Evolutionary conservation across 768 basidiomycete genomes (phyloP), one percentile per base, ranked within the genome.

Genomic region (Gymnopilus junonius): DNA sequence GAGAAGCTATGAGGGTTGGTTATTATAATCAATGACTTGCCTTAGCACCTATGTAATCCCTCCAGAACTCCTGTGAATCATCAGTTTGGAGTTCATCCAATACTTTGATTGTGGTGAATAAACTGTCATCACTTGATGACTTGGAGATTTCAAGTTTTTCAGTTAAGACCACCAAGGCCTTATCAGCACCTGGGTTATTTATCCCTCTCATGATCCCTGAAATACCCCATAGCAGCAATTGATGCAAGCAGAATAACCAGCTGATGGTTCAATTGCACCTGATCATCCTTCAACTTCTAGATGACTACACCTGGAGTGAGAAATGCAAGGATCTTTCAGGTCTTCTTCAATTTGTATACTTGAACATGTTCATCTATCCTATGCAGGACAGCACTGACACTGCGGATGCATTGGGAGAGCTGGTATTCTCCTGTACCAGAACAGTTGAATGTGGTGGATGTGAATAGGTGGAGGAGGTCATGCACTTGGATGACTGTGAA

Each of bases 21-120:
- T 40, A 25, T 21, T n/a, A 46, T 23, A 23, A 2, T 2, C 21
- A 4, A 2, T n/a, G n/a, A 60, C 64, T 53, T 35, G 69, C 73
- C 67, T 73, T 65, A 4, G 64, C 65, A 20, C 73, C 71, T n/a
- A 74, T 53, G 35, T 67, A 67, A 10, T 57, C 62, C 6, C 58
- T 48, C 74, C 74, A 74, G 50, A 75, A 74, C 31, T 64, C 58
- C 8, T 51, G 51, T 17, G 69, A 67, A 14, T 71, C 67, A 7
- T 43, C 17, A 62, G 70, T 60, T 6, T 20, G 31, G 0, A 63
- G n/a, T 25, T 35, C 39, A 37, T 57, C 61, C 12, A 55, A 10
- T 3, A 58, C n/a, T n/a, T n/a, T 20, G 2, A 17, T 43, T 8
- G n/a, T 10, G 7, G n/a, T 3, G 25, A 12, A 10, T 14, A 12